phyloP scores from a whole-genome alignment of 805 yeast species.

The Metschnikowia koreensis region DNA sequence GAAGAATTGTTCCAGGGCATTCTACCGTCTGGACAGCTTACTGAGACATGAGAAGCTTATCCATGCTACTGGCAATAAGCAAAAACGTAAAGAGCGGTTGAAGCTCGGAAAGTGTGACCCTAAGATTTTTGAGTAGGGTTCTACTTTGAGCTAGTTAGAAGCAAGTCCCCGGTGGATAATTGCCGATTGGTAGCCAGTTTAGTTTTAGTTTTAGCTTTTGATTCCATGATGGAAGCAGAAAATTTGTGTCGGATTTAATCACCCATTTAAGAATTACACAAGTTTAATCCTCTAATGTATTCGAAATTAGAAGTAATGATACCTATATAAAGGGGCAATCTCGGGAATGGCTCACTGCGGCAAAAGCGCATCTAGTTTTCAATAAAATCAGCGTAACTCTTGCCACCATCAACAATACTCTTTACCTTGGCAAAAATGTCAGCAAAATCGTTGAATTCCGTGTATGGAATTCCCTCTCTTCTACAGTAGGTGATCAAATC shows the following conservation, averaged over 20 bases:
- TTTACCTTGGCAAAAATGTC: constrained; percentile 69
- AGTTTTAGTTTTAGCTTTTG: not conserved
- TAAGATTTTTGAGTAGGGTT: constrained; percentile 7
- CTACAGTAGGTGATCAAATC: constrained; percentile 85
- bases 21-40: constrained; percentile 21
- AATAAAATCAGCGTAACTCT: constrained; percentile 17
- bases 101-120: constrained; percentile 12
- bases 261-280: constrained; percentile 1
- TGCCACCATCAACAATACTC: constrained; percentile 42
- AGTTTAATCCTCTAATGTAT: constrained; percentile 1
- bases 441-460: constrained; percentile 71
- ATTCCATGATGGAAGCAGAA: not conserved
- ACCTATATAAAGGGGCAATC: not conserved
- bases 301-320: not conserved
- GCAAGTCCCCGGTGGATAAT: constrained; percentile 7
- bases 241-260: not conserved
- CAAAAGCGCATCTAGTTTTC: constrained; percentile 12
- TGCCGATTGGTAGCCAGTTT: not conserved
- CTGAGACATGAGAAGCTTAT: constrained; percentile 17
- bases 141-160: not conserved
- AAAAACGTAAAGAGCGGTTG: constrained; percentile 12
- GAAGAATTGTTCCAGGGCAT: constrained; percentile 16
- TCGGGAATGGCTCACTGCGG: not conserved
- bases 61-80: constrained; percentile 8
- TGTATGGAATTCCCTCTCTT: constrained; percentile 76